Evolutionary conservation across 2,329 filamentous ascomycete genomes (phyloP), one percentile per base, ranked within the genome.

Genomic region (Hymenoscyphus fructigenus): DNA sequence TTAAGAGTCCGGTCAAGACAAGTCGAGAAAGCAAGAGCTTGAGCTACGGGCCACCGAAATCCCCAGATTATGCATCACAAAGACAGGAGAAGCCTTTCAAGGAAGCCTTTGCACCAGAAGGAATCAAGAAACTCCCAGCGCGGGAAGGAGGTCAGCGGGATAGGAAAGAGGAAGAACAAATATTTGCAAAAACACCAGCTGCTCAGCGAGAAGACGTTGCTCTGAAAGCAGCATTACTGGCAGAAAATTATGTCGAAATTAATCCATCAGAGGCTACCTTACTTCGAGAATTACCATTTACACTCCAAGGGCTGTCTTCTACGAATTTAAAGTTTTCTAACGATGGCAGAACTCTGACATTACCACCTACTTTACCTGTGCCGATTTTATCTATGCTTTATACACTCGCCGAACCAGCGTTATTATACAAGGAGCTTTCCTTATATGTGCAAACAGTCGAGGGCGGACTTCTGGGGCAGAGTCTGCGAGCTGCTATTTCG

Each of bases 301-400:
- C 93, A 0, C 82, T 98, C 0, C 95, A 98, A 78, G 95, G 95
- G 0, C 82, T 98, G 2, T 96, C 93, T 1, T 97, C 94, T 0
- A 90, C 90, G 1, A 92, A 93, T 68, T 80, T 98, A 47, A 85
- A 88, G 0, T 98, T 98, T 69, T 80, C 85, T 10, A 86, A 87
- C 15, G 82, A 87, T 28, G 86, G 88, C 26, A 50, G 44, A 15
- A 86, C 85, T 2, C 79, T 98, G 61, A 91, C 88, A 73, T 80
- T 99, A 29, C 96, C 95, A 0, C 73, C 87, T 0, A 91, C 88
- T 0, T 82, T 99, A 5, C 93, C 95, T 1, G 82, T 93, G 5
- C 94, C 95, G 2, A 83, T 98, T 10, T 83, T 98, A 15, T 93
- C 93, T 17, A 83, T 99, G 10, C 82, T 99, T 1, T 92, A 99